Conservation (phyloP, 179 eudicot genomes). For the Vitellaria paradoxa region DNA sequence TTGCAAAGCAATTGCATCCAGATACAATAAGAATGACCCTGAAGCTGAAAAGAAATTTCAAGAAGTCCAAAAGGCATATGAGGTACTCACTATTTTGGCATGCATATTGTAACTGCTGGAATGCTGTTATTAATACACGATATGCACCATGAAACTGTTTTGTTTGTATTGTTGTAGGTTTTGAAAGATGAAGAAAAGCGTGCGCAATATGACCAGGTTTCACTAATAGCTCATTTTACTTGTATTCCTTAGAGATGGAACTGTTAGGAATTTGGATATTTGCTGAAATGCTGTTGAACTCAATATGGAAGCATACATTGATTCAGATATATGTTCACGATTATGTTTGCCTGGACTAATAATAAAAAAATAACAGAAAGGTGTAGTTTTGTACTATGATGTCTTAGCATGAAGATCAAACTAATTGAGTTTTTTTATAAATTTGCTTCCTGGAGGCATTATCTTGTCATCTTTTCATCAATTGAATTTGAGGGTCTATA, state of each 20-base stretch:
- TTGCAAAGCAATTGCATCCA: conserved; percentile 94
- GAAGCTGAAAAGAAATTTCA: conserved; percentile 91
- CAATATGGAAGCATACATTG: neutral
- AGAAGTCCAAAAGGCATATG: conserved; percentile 90
- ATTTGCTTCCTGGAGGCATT: neutral
- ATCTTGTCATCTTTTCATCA: neutral
- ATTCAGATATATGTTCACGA: neutral
- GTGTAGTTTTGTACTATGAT: neutral
- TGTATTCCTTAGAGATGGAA: neutral
- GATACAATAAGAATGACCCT: conserved; percentile 91
- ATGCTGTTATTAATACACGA: neutral
- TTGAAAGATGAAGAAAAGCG: conserved; percentile 89
- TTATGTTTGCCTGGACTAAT: no score
- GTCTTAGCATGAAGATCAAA: neutral
- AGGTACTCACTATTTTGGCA: conserved; percentile 45
- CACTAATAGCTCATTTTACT: neutral
- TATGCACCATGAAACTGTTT: conserved; percentile 7
- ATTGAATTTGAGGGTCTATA: neutral
- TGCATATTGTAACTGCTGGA: neutral
- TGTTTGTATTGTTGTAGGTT: conserved; percentile 42
- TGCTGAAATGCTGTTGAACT: neutral
- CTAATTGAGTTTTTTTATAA: neutral
- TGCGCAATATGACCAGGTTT: conserved; percentile 83
- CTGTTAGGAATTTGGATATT: no score
- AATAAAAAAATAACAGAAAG: no score